Evolutionary conservation across 768 basidiomycete genomes (phyloP).

Genomic region (Amanita pseudoporphyria): DNA sequence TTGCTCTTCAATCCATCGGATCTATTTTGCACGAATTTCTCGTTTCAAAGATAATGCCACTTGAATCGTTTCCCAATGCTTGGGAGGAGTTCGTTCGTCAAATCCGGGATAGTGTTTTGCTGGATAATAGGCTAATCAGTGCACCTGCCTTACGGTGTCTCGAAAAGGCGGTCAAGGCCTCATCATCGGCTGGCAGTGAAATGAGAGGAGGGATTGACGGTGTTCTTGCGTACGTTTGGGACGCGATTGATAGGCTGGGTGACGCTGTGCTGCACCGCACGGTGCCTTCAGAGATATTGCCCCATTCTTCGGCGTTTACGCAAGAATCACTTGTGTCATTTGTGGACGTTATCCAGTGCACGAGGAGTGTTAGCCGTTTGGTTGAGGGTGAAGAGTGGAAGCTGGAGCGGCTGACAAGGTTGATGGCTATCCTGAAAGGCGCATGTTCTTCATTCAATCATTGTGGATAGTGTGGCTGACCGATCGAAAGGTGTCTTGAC

Average conservation of each 20-base stretch:
- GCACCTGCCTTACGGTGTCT: constrained; percentile 80
- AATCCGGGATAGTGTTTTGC: constrained; percentile 59
- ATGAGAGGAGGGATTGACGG: constrained; percentile 32
- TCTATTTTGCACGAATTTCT: constrained; percentile 80
- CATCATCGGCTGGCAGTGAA: constrained; percentile 31
- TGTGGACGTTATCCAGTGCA: constrained; percentile 59
- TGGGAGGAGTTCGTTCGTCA: constrained; percentile 71
- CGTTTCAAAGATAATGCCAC: constrained; percentile 57
- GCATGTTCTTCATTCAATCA: constrained; percentile 5
- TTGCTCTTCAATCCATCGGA: constrained; percentile 78
- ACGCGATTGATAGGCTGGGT: constrained; percentile 58
- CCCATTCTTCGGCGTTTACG: constrained; percentile 43
- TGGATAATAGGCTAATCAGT: constrained; percentile 61
- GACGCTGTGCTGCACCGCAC: constrained; percentile 30
- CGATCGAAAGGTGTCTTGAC: constrained; percentile 52
- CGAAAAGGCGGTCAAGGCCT: constrained; percentile 66
- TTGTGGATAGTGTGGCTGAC: not conserved
- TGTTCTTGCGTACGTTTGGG: constrained; percentile 60
- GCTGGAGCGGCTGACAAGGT: constrained; percentile 47
- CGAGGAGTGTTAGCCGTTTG: constrained; percentile 38
- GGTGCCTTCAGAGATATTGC: constrained; percentile 1
- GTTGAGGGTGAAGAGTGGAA: constrained; percentile 54
- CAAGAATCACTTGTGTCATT: constrained; percentile 84
- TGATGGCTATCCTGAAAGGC: constrained; percentile 79
- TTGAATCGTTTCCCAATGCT: constrained; percentile 58